phyloP scores from a whole-genome alignment of 805 yeast genomes.

The Kuraishia capsulata region DNA sequence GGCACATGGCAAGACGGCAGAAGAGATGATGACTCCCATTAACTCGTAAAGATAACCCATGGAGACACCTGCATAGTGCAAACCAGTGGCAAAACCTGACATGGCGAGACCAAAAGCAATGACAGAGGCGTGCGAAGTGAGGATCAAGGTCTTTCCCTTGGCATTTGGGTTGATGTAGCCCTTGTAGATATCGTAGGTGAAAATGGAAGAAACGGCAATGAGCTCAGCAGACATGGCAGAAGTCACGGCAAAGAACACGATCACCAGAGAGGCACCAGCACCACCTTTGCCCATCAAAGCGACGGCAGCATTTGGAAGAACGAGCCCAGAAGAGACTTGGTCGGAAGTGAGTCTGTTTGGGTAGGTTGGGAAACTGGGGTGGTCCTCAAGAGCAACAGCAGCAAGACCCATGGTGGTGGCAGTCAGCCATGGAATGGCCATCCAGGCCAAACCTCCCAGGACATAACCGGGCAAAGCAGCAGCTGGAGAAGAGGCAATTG shows the following conservation, averaged over 20 bases:
- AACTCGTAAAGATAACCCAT: constrained; percentile 84
- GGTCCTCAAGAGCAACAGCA: constrained; percentile 60
- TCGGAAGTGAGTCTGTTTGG: constrained; percentile 56
- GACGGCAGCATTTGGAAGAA: constrained; percentile 69
- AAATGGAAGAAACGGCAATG: constrained; percentile 77
- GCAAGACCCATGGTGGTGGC: constrained; percentile 87
- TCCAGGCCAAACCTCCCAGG: constrained; percentile 86
- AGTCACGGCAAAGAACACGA: constrained; percentile 88
- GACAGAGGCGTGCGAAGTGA: constrained; percentile 60
- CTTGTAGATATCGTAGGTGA: constrained; percentile 81
- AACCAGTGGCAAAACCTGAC: constrained; percentile 80
- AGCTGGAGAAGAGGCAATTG: constrained; percentile 76
- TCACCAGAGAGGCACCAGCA: constrained; percentile 69
- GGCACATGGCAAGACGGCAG: constrained; percentile 75
- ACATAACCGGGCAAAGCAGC: constrained; percentile 84
- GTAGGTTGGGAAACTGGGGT: constrained; percentile 72
- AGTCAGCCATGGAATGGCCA: constrained; percentile 76
- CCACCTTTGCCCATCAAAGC: constrained; percentile 85
- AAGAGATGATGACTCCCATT: constrained; percentile 84
- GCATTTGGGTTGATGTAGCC: constrained; percentile 75
- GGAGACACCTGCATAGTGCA: constrained; percentile 71
- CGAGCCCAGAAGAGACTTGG: constrained; percentile 77
- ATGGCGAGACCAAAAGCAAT: constrained; percentile 46
- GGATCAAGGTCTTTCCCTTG: constrained; percentile 60
- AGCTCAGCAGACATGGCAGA: constrained; percentile 90